Evolutionary conservation across 2,329 filamentous ascomycete species (phyloP).

Genomic region (Nemania diffusa): DNA sequence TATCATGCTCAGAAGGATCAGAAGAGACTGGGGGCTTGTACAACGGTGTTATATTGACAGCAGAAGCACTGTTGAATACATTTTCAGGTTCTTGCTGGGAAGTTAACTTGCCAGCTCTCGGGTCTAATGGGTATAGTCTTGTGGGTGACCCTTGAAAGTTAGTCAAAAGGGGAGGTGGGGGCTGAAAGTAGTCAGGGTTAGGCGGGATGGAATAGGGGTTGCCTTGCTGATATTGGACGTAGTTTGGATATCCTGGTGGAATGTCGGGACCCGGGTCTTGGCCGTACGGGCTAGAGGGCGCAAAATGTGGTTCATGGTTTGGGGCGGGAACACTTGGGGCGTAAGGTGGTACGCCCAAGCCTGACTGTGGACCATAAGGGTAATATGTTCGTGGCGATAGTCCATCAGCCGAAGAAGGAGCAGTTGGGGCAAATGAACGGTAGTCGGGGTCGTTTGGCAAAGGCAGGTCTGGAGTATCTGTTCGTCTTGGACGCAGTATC

Average conservation of each 20-base stretch:
- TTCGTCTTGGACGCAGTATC: background rate
- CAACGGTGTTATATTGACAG: background rate
- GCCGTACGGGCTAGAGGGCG: background rate
- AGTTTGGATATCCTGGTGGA: conserved; percentile 1
- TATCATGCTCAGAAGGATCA: conserved; percentile 15
- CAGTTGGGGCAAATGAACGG: background rate
- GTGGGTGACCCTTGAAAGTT: background rate
- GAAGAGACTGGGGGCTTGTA: conserved; percentile 9
- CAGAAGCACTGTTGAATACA: background rate
- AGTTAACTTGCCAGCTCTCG: background rate
- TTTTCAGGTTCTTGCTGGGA: background rate
- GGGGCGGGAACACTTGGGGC: background rate
- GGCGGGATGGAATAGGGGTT: background rate
- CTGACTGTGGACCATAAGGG: background rate
- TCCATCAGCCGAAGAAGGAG: background rate
- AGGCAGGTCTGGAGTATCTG: background rate
- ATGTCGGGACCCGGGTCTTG: background rate
- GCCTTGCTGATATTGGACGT: background rate
- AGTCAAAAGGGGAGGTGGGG: background rate
- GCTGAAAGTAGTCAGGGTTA: background rate
- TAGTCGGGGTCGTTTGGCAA: background rate
- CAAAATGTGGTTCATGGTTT: background rate
- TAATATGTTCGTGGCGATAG: background rate
- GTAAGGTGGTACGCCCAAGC: conserved; percentile 2
- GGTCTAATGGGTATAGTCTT: background rate